Percentiles rank a stretch among this genome's conserved stretches.
Conservation (phyloP, 2,329 filamentous ascomycete species). For the Aspergillus flavus region DNA sequence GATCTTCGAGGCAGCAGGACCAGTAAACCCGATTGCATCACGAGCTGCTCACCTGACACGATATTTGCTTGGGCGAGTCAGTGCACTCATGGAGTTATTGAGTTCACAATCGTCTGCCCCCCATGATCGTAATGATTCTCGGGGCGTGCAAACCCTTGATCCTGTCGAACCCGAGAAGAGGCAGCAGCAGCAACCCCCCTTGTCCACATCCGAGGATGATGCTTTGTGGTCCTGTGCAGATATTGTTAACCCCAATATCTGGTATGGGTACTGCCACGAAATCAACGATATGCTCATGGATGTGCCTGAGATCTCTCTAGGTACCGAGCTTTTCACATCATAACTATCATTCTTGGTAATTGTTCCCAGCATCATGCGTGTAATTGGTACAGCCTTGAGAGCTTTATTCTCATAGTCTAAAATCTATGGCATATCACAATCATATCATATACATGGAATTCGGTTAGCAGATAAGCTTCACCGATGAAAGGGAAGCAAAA, state of each 20-base stretch:
- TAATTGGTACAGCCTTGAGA: neutral
- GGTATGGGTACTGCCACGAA: neutral
- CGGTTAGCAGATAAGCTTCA: neutral
- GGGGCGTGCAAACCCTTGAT: neutral
- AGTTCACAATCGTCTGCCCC: neutral
- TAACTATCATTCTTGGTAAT: neutral
- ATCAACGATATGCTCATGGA: neutral
- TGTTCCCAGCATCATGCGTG: neutral
- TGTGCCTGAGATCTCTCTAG: neutral
- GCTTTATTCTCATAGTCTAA: neutral
- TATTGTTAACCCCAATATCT: neutral
- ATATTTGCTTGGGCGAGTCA: neutral
- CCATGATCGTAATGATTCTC: neutral
- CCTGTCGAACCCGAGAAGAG: neutral
- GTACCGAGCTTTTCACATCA: neutral
- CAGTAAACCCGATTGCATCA: neutral
- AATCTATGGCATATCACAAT: neutral
- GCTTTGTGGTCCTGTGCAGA: neutral
- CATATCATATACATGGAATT: neutral
- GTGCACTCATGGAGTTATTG: neutral
- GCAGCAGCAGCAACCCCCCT: neutral
- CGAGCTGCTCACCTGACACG: neutral
- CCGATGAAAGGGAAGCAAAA: neutral
- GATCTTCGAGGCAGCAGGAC: neutral
- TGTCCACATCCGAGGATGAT: neutral